Evolutionary conservation across 192 early-diverging fungal genomes (phyloP).

Genomic region (Backusella macrospora): DNA sequence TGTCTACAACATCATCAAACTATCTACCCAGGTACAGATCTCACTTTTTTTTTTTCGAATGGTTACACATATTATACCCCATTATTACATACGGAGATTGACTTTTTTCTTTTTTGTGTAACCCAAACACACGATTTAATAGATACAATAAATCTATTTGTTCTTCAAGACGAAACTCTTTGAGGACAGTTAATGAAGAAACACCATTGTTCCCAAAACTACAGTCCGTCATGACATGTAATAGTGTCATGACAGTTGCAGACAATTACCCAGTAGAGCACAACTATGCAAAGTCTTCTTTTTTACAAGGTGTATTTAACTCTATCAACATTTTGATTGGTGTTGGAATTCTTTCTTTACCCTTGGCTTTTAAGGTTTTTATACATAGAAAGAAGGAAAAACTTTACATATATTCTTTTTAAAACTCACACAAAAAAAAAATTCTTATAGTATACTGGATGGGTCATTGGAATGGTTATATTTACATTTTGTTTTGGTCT

Average conservation of each 20-base stretch:
- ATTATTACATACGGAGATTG: not conserved
- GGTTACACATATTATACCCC: not conserved
- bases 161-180: slow-evolving; percentile 14
- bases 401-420: not conserved
- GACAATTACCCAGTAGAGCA: slow-evolving; percentile 28
- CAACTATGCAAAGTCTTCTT: slow-evolving; percentile 42
- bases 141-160: slow-evolving; percentile 11
- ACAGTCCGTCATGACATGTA: slow-evolving; percentile 19
- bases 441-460: slow-evolving; percentile 53
- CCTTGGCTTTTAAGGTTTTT: slow-evolving; percentile 55
- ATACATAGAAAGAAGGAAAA: not conserved
- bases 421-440: slow-evolving; percentile 2
- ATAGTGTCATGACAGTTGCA: slow-evolving; percentile 35
- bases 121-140: not conserved
- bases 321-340: slow-evolving; percentile 67
- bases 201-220: slow-evolving; percentile 22
- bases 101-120: not conserved
- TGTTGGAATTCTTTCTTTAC: slow-evolving; percentile 66
- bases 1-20: not conserved
- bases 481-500: slow-evolving; percentile 47
- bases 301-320: slow-evolving; percentile 55
- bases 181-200: slow-evolving; percentile 14
- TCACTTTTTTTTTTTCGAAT: not conserved
- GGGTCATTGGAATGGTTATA: slow-evolving; percentile 57
- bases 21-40: slow-evolving; percentile 23